Base-by-base conservation (phyloP, 371 early-diverging fungal species). In the Apophysomyces ossiformis region DNA sequence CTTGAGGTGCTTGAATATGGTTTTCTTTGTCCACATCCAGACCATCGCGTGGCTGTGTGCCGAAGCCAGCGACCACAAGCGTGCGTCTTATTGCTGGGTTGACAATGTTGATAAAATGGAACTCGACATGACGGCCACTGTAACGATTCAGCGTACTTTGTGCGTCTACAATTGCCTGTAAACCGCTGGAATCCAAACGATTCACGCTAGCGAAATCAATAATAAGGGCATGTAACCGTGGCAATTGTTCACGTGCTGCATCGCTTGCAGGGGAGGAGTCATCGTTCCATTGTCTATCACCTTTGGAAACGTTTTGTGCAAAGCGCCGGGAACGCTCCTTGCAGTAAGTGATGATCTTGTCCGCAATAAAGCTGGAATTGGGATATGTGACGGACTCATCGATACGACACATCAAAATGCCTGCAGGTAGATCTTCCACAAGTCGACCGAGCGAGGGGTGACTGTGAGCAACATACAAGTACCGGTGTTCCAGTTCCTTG, bases 341-440 rank as follows among this genome's bases (percentile, higher is more conserved):
- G 47, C 73, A 77, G 26, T 83, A 80, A 11, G 58, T 47, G 35
- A 85, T 76, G 16, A 87, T 75, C 38, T 69, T 67, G 35, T 82
- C 79, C 21, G 78, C 70, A 38, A 87, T 64, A 69, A 74, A 90
- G 38, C 76, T 63, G 21, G 88, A 77, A 73, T 92, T 92, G 26
- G 90, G 90, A 68, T 89, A 92, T 0, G 86, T 86, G 15, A 92
- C 66, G 15, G 88, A 81, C 64, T 92, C 90, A 26, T 87, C 85
- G 9, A 87, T 63, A 45, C 85, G 74, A 69, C 86, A 82, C 63
- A 90, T 83, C 11, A 87, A 60, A 56, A 90, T 74, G 18, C 92
- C 90, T 2, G 64, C 64, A 2, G 89, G 89, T 16, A 87, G 68
- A 15, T 66, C n/a, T 57, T 79, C 76, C 5, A 76, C 74, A 4